These are phyloP conservation scores for Diaporthe ilicicola DNA, from an alignment of 2,329 filamentous ascomycete genomes.

Conservation along the genomic window DNA sequence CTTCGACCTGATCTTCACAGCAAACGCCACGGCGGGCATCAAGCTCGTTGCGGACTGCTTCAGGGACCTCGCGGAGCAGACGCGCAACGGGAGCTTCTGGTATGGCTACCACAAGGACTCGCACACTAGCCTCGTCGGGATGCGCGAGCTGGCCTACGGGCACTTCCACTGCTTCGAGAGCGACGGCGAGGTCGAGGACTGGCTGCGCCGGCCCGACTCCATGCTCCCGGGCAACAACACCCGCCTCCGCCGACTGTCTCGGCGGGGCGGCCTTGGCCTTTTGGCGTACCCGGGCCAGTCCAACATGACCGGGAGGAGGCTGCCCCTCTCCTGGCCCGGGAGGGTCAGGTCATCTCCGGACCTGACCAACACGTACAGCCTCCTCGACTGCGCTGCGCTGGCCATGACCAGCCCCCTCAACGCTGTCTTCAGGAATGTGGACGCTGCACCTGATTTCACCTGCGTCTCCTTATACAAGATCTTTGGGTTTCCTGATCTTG, in stretches of 20 bases:
- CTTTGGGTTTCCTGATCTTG: constrained; percentile 73
- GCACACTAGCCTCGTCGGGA: constrained; percentile 73
- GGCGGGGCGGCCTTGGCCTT: constrained; percentile 40
- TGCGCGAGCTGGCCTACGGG: constrained; percentile 68
- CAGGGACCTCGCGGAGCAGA: constrained; percentile 59
- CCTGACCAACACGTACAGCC: constrained; percentile 56
- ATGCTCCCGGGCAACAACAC: constrained; percentile 33
- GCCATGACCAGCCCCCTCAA: constrained; percentile 69
- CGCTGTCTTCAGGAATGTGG: constrained; percentile 56
- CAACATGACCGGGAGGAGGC: constrained; percentile 72
- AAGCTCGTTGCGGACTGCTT: constrained; percentile 76
- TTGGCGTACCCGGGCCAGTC: constrained; percentile 76
- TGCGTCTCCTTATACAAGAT: constrained; percentile 72
- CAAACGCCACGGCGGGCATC: constrained; percentile 90
- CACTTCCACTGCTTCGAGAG: constrained; percentile 66
- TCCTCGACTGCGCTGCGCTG: constrained; percentile 70
- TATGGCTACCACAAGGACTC: constrained; percentile 69
- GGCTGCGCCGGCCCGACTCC: constrained; percentile 44
- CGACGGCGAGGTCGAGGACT: constrained; percentile 60
- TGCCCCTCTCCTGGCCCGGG: constrained; percentile 65
- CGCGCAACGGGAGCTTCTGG: constrained; percentile 56
- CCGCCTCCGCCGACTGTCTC: constrained; percentile 35
- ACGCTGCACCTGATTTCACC: constrained; percentile 66
- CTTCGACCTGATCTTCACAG: constrained; percentile 76
- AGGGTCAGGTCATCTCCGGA: constrained; percentile 44